Percentiles rank a stretch among this genome's conserved stretches.
Evolutionary conservation across 2,329 filamentous ascomycete species (phyloP).

Genomic region (Penicillium nordicum): DNA sequence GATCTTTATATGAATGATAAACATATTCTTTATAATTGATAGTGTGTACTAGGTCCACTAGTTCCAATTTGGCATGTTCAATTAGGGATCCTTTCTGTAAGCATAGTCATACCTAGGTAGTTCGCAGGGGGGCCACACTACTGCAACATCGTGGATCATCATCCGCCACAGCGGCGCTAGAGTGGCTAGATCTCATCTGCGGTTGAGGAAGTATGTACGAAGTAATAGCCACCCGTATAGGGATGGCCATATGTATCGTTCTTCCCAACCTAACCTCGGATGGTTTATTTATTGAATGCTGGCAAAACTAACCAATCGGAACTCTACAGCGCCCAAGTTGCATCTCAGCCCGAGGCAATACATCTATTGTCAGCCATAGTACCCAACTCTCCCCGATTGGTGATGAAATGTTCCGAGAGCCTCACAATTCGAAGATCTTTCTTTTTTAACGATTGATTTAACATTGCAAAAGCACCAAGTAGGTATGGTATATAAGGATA

Average conservation of each 20-base stretch:
- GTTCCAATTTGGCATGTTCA: neutral
- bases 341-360: constrained; percentile 5
- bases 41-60: neutral
- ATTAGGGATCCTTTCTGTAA: neutral
- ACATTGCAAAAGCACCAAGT: neutral
- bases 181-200: neutral
- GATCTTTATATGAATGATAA: constrained; percentile 3
- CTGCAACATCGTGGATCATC: neutral
- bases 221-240: neutral
- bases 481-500: neutral
- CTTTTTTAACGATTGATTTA: neutral
- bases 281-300: neutral
- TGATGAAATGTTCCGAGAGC: neutral
- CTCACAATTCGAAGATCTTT: neutral
- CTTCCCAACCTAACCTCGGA: neutral
- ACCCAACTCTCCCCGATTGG: neutral
- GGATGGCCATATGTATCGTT: neutral
- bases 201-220: neutral
- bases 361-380: neutral
- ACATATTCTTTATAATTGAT: neutral
- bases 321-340: neutral
- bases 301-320: constrained; percentile 1
- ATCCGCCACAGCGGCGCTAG: constrained; percentile 4
- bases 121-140: neutral
- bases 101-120: neutral